Base-by-base conservation (phyloP, 306 rosid genomes). In the Calophaca sinica region DNA sequence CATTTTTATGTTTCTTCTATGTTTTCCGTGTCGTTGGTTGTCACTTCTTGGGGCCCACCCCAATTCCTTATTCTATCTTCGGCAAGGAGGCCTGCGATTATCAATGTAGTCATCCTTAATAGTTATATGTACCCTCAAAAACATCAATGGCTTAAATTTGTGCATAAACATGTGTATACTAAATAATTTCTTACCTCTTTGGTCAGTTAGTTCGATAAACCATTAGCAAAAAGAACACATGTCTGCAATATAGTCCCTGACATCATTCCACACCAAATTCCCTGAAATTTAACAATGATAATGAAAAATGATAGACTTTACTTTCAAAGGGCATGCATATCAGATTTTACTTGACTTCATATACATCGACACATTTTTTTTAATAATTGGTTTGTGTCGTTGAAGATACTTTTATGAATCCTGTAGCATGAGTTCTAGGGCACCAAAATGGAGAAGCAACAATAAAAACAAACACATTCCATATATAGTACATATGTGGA, bases 211-310 rank as follows among this genome's bases (percentile, higher is more conserved):
- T 76, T 76, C 54, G 64, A 67, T 76, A 76, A 31, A 76, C 51
- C 20, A 76, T 54, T 32, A 65, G 9, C 13, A 76, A 54, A n/a
- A 53, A 76, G 66, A 42, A 76, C 74, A 65, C 55, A 42, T 28
- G 80, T 76, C 13, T 76, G 80, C 39, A 76, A 15, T 9, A 76
- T 6, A n/a, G 80, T 76, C 48, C 80, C 80, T 31, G 80, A 31
- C 36, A 76, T 76, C 80, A 76, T 76, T 65, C 80, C 80, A 31
- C 63, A 14, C 80, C 80, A 76, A 62, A 76, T 76, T 54, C 80
- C n/a, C 80, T 20, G 26, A 20, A 20, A 20, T 20, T 20, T 20
- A 20, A 20, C 26, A 20, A 20, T 20, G 26, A 20, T 20, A 20
- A 20, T 20, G 26, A 20, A 20, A n/a, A 20, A 20, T 20, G 26